Evolutionary conservation across 345 rosid genomes (phyloP), one percentile per base, ranked within the genome.

Genomic region (Ceriops zippeliana): DNA sequence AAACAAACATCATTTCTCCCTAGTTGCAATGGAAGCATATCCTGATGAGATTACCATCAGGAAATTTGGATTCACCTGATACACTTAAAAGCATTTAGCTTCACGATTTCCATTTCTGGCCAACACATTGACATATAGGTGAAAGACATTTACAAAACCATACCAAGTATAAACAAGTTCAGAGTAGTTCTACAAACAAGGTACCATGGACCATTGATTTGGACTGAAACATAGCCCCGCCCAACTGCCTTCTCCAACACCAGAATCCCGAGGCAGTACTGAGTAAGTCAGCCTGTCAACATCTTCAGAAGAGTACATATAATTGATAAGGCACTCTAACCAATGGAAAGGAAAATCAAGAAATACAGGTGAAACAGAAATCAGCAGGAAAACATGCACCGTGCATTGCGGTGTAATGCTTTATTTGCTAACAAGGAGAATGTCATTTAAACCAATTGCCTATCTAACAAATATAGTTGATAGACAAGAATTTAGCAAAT

Each of bases 201-300:
- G 67, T 83, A 86, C 90, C 87, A 71, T 81, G 71, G 88, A 83
- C 84, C 85, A 86, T 53, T 88, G 90, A 72, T 52, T 77, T 65
- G 89, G 93, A 83, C 87, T 81, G 76, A 88, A 86, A 82, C 90
- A 83, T 37, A 86, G 80, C 65, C 93, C 93, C 27, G 93, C 82
- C 90, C 93, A 88, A 65, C 90, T 81, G 65, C 85, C 84, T 83
- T 88, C 93, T 80, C 93, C 89, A 62, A 84, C 82, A 62, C 88
- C 93, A 81, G 73, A 78, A 81, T 86, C 89, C 60, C 67, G 84
- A 70, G 93, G 93, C 72, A 86, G 67, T 13, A 75, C 87, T 10
- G 90, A 88, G 76, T 86, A 86, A 11, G 90, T 77, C 61, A 86
- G 80, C 71, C 71, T 70, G 68, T 77, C 84, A 15, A 70, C 77